A percentile compares a stretch with the other conserved stretches of the same genome.
Conservation (phyloP, 164 flowering plant species). For the Vitis rotundifolia region DNA sequence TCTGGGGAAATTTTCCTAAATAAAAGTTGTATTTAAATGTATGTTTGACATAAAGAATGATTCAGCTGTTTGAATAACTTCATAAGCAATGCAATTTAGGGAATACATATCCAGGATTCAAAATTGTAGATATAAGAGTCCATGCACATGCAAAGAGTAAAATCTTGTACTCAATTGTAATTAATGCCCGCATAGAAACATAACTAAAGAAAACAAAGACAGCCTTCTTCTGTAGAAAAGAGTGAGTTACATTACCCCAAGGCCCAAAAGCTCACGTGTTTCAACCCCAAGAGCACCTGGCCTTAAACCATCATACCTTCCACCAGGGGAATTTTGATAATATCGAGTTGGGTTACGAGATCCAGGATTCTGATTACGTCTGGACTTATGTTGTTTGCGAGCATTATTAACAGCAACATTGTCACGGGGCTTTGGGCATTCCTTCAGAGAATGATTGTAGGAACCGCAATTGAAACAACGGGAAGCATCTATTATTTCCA, state of each 20-base stretch:
- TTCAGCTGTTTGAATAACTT: too few relatives aligned
- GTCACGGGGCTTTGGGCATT: constrained; percentile 91
- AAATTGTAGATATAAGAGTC: too few relatives aligned
- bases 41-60: too few relatives aligned
- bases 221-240: not conserved
- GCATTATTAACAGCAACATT: constrained; percentile 84
- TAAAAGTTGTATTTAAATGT: too few relatives aligned
- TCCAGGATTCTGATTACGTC: constrained; percentile 46
- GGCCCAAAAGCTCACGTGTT: constrained; percentile 72
- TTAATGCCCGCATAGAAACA: too few relatives aligned
- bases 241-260: constrained; percentile 59
- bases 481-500: constrained; percentile 56
- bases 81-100: too few relatives aligned
- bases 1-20: too few relatives aligned
- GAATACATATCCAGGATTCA: too few relatives aligned
- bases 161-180: too few relatives aligned
- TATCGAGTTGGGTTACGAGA: constrained; percentile 67
- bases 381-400: constrained; percentile 65
- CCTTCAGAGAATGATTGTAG: constrained; percentile 87
- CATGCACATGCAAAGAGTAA: too few relatives aligned
- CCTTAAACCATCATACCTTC: constrained; percentile 85
- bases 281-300: constrained; percentile 82
- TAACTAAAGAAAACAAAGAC: not conserved
- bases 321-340: constrained; percentile 78
- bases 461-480: constrained; percentile 97